Evolutionary conservation across 108 stramenopile species (phyloP).

Genomic region (Fragilariopsis cylindrus): DNA sequence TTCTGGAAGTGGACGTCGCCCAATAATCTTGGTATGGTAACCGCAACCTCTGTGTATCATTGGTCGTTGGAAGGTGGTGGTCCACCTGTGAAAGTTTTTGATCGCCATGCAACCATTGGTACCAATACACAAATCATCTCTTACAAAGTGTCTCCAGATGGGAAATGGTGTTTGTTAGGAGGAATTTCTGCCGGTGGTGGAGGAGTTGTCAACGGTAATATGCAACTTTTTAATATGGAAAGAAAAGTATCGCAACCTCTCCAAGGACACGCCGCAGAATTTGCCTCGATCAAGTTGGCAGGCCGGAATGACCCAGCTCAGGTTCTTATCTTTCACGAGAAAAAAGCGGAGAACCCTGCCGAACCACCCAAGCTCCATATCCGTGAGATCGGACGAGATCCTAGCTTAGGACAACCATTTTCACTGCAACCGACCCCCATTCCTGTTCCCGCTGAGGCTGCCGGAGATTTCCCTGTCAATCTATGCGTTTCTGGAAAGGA

Average conservation of each 20-base stretch:
- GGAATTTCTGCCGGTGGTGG: constrained; percentile 89
- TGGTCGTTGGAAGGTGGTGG: constrained; percentile 83
- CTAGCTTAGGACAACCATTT: constrained; percentile 91
- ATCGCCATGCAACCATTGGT: constrained; percentile 90
- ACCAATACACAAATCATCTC: constrained; percentile 95
- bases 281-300: constrained; percentile 82
- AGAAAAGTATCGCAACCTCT: constrained; percentile 96
- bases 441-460: constrained; percentile 95
- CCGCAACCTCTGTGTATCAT: constrained; percentile 93
- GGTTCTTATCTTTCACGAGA: constrained; percentile 96
- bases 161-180: constrained; percentile 96
- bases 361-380: constrained; percentile 89
- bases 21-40: constrained; percentile 92
- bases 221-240: constrained; percentile 98
- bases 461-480: constrained; percentile 95
- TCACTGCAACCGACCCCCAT: constrained; percentile 85
- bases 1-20: constrained; percentile 97
- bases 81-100: constrained; percentile 92
- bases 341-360: constrained; percentile 82
- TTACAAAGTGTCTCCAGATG: constrained; percentile 94
- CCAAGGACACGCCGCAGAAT: constrained; percentile 93
- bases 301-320: constrained; percentile 93
- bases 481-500: constrained; percentile 87
- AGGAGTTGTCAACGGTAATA: constrained; percentile 90
- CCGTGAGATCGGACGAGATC: constrained; percentile 99